A percentile compares a stretch with the other conserved stretches of the same genome.
These are phyloP conservation scores for Isatis tinctoria DNA, from an alignment of 345 rosid genomes.

Conservation along the genomic window DNA sequence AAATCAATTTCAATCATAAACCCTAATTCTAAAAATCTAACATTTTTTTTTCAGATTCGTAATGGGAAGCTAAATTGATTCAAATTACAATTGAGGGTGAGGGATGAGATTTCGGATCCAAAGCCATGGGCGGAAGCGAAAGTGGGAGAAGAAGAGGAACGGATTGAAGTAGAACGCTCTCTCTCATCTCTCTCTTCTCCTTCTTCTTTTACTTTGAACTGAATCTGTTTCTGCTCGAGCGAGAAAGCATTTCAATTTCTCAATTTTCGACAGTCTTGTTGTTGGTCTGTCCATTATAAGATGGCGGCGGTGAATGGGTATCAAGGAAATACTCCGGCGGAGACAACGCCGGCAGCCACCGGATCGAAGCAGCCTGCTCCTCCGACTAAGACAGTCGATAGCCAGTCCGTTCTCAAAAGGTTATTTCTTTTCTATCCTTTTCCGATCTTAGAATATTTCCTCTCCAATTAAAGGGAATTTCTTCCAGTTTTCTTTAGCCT, in stretches of 20 bases:
- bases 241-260: not conserved
- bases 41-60: too few relatives aligned
- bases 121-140: too few relatives aligned
- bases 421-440: not conserved
- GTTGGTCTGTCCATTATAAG: not conserved
- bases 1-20: too few relatives aligned
- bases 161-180: not conserved
- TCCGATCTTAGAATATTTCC: constrained; percentile 3
- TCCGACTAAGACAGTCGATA: constrained; percentile 55
- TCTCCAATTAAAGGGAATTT: not conserved
- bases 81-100: too few relatives aligned
- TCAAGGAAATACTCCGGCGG: constrained; percentile 66
- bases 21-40: too few relatives aligned
- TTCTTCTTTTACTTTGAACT: not conserved
- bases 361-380: constrained; percentile 55
- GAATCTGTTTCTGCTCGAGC: not conserved
- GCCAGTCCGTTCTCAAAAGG: constrained; percentile 77
- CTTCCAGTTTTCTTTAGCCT: too few relatives aligned
- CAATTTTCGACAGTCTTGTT: not conserved
- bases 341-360: constrained; percentile 37
- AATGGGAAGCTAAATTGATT: too few relatives aligned
- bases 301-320: constrained; percentile 69
- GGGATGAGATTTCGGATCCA: too few relatives aligned
- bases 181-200: not conserved
- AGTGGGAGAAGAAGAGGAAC: too few relatives aligned